Evolutionary conservation across 1,284 basidiomycete genomes (phyloP), one percentile per base, ranked within the genome.

Genomic region (Pyrrhoderma noxium): DNA sequence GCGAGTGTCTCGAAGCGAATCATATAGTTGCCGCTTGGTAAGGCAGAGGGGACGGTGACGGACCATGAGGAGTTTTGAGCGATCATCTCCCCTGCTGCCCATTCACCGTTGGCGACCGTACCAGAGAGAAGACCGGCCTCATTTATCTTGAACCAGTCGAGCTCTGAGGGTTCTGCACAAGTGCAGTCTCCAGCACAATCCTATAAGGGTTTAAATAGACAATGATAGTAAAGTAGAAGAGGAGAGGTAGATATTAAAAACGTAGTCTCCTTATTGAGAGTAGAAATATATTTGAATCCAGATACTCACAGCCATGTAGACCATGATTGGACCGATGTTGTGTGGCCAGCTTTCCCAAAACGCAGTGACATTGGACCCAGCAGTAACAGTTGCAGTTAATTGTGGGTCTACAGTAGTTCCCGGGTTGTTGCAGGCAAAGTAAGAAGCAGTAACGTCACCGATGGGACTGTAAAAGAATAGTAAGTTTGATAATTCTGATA

Each of bases 1-100:
- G 76, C 76, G 52, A 77, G 77, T 2, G 75, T 76, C 61, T 79
- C 76, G 58, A 74, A 74, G 34, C 76, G 73, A 57, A 79, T 74
- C 47, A 79, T 62, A 61, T 78, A 78, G 59, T 69, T 67, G 21
- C 76, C 76, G 43, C 62, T 70, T 14, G 75, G 74, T 19, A 77
- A 71, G 7, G 71, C 68, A 23, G 60, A 58, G 1, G 77, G 77
- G 61, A 80, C 75, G 3, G 73, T 77, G 2, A 71, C 70, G 1
- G 77, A 79, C 77, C 77, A 79, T 37, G 69, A 69, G 49, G 68
- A 72, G 65, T 77, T 77, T 19, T 77, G 63, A 42, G 60, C 67
- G 53, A 79, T 75, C 74, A 79, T 76, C 58, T 70, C 57, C 4
- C 76, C 77, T 27, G 63, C 61, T 38, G 65, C 77, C 77, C 77